A percentile compares a stretch with the other conserved stretches of the same genome.
Conservation (phyloP, 148 eudicot species). For the Gaultheria prostrata region DNA sequence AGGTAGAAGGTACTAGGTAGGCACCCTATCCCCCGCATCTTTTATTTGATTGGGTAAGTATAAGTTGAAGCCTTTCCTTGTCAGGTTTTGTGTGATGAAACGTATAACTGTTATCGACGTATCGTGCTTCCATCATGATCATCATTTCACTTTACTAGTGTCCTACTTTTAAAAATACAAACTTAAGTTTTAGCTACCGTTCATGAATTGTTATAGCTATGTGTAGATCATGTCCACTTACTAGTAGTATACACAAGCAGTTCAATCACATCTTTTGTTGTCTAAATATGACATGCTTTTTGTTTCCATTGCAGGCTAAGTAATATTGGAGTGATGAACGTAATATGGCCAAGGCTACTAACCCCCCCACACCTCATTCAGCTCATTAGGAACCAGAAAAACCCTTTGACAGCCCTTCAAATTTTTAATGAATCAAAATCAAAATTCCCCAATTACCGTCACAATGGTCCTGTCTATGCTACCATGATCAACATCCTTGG, state of each 20-base stretch:
- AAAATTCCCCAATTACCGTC: conserved; percentile 63
- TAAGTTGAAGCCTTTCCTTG: neutral
- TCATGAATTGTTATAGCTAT: neutral
- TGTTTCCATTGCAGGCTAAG: conserved; percentile 17
- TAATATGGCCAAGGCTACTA: conserved; percentile 61
- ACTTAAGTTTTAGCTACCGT: neutral
- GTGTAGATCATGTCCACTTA: neutral
- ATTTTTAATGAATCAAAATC: conserved; percentile 65
- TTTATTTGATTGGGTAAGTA: neutral
- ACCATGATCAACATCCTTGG: conserved; percentile 76
- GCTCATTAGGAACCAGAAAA: conserved; percentile 50
- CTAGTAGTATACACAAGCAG: neutral
- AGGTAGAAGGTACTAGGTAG: neutral
- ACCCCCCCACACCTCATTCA: conserved; percentile 56
- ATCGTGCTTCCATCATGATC: conserved; percentile 6
- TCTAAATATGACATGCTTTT: neutral
- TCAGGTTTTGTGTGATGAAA: neutral
- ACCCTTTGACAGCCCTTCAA: conserved; percentile 43
- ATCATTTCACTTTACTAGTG: neutral
- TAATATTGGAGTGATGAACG: conserved; percentile 24
- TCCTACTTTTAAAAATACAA: neutral
- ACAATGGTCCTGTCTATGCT: conserved; percentile 75
- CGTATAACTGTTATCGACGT: neutral
- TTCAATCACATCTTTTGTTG: neutral
- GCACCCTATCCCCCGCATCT: neutral